Evolutionary conservation across 2,329 filamentous ascomycete species (phyloP).

Genomic region (Aureobasidium leucospermi): DNA sequence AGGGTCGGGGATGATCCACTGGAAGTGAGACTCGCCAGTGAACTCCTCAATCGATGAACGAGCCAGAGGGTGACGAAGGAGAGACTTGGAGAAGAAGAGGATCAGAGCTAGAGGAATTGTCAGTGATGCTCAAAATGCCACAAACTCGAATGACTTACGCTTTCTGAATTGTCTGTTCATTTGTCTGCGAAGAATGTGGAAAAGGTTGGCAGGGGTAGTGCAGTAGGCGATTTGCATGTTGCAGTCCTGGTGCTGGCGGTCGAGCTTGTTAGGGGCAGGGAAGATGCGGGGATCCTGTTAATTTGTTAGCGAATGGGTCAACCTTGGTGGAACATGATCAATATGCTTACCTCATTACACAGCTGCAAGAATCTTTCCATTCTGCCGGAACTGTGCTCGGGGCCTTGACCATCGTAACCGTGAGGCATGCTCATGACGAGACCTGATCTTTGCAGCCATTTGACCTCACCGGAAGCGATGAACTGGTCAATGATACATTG

Average conservation of each 20-base stretch:
- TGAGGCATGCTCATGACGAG: slow-evolving; percentile 94
- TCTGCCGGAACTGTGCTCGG: slow-evolving; percentile 94
- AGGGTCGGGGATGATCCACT: slow-evolving; percentile 90
- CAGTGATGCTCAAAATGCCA: slow-evolving; percentile 15
- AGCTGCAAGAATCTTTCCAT: slow-evolving; percentile 97
- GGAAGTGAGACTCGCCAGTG: slow-evolving; percentile 83
- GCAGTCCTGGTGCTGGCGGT: slow-evolving; percentile 97
- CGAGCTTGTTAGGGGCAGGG: slow-evolving; percentile 79
- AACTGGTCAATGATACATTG: slow-evolving; percentile 99
- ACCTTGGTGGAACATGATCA: too few relatives aligned
- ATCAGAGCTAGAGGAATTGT: slow-evolving; percentile 59
- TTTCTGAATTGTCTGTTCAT: slow-evolving; percentile 99
- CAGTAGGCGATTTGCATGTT: slow-evolving; percentile 99
- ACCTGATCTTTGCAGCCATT: slow-evolving; percentile 97
- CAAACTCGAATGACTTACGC: slow-evolving; percentile 54
- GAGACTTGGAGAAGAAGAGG: slow-evolving; percentile 96
- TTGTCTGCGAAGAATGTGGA: slow-evolving; percentile 93
- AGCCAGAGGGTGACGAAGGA: slow-evolving; percentile 87
- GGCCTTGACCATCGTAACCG: slow-evolving; percentile 96
- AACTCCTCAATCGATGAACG: slow-evolving; percentile 89
- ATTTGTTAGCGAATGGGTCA: background rate
- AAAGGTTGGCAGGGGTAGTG: slow-evolving; percentile 92
- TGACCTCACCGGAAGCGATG: slow-evolving; percentile 92
- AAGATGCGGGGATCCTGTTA: slow-evolving; percentile 75
- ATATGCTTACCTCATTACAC: slow-evolving; percentile 62